Evolutionary conservation across 495 filamentous ascomycete species (phyloP).

Genomic region (Apodospora peruviana): DNA sequence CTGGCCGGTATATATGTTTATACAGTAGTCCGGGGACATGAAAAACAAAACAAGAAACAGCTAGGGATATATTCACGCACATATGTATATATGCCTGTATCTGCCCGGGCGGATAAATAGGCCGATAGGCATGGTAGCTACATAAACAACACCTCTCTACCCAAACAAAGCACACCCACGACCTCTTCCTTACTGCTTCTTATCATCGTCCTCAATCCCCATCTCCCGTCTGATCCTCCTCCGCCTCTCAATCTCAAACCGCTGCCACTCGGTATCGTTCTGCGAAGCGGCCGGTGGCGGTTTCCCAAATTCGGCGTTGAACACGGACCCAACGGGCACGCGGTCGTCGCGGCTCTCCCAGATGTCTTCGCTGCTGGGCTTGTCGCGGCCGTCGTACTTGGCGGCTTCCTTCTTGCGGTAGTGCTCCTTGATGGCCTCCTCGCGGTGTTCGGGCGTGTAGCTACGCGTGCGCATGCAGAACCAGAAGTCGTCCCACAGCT

Average conservation of each 20-base stretch:
- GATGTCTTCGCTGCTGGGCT: constrained; percentile 82
- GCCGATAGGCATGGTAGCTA: not conserved
- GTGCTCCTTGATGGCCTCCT: constrained; percentile 58
- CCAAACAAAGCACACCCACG: too few species aligned
- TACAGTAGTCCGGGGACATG: too few species aligned
- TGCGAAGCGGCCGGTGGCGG: constrained; percentile 48
- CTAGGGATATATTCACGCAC: too few species aligned
- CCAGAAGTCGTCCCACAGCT: constrained; percentile 87
- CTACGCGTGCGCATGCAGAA: constrained; percentile 85
- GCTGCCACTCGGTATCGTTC: constrained; percentile 56
- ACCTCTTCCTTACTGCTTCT: too few species aligned
- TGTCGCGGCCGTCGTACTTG: constrained; percentile 62
- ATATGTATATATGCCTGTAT: too few species aligned
- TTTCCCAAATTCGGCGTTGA: constrained; percentile 39
- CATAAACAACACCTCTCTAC: too few species aligned
- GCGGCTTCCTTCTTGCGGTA: constrained; percentile 62
- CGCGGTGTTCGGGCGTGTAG: constrained; percentile 42
- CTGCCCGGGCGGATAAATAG: not conserved
- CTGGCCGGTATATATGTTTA: too few species aligned
- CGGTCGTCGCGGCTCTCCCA: constrained; percentile 65
- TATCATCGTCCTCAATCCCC: constrained; percentile 4
- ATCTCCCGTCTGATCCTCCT: constrained; percentile 25
- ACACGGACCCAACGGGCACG: constrained; percentile 38
- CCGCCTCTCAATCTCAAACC: constrained; percentile 47
- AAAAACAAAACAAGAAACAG: too few species aligned